A percentile compares a stretch with the other conserved stretches of the same genome.
phyloP scores from a whole-genome alignment of 495 filamentous ascomycete species.

The Stereocaulon alpinum region DNA sequence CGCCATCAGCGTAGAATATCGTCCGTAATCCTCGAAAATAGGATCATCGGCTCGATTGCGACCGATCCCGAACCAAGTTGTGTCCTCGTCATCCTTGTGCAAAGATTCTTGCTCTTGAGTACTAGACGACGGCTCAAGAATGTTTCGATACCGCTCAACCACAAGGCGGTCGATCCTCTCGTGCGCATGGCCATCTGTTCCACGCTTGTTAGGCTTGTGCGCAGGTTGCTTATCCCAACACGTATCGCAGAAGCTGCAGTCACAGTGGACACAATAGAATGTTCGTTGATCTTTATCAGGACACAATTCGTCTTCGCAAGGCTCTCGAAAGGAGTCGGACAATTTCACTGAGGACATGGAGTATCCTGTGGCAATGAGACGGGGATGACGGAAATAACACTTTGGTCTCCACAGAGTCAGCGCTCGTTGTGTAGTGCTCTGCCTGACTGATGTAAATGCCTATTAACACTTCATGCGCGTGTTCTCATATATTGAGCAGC shows the following conservation, averaged over 20 bases:
- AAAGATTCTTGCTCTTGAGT: not conserved
- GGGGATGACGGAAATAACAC: no score
- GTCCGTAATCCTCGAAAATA: not conserved
- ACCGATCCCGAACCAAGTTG: not conserved
- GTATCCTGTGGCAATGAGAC: no score
- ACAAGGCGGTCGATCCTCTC: not conserved
- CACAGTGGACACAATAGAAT: no score
- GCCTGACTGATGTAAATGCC: no score
- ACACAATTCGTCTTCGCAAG: no score
- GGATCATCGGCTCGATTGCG: not conserved
- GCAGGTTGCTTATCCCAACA: constrained; percentile 31
- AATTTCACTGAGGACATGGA: no score
- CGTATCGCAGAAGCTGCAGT: constrained; percentile 20
- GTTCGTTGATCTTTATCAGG: no score
- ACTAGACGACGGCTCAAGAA: not conserved
- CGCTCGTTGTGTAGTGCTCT: no score
- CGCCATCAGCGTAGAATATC: not conserved
- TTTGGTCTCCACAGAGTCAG: no score
- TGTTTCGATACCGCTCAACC: not conserved
- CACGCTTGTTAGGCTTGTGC: constrained; percentile 28
- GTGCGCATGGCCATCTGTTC: constrained; percentile 25
- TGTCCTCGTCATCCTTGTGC: not conserved
- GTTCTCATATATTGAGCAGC: no score
- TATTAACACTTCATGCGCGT: no score
- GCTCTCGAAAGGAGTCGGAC: no score